Evolutionary conservation across 139 green algal genomes (phyloP), one percentile per base, ranked within the genome.

Genomic region (Tetradesmus lagerheimii): DNA sequence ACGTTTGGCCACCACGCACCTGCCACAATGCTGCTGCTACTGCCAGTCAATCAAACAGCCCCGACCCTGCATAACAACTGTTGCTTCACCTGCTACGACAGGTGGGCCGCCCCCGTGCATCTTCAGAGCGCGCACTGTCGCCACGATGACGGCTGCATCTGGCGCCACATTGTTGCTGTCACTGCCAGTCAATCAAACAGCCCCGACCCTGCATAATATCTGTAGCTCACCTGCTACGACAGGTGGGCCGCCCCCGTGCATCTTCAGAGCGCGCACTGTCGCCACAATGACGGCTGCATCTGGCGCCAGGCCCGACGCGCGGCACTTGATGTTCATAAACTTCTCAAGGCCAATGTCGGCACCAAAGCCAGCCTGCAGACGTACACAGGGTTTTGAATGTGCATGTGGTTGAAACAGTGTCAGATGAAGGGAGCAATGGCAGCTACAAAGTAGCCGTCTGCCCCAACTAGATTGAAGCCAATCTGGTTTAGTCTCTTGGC

Each of bases 341-440:
- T 99, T 99, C 94, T 99, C 98, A 76, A 98, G 91, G 8, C 98
- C 98, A 77, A 99, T 99, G 94, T 99, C 98, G 0, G 98, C 95
- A 25, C 98, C 98, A 93, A 99, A 99, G 43, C 98, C 97, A 5
- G 97, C 97, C 95, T 98, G 92, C 39, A 87, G 3, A 31, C 9
- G 34, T 43, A n/a, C n/a, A n/a, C n/a, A n/a, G n/a, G n/a, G n/a
- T n/a, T n/a, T n/a, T n/a, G n/a, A n/a, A n/a, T n/a, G n/a, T 64
- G 39, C n/a, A 41, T 8, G 25, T 20, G 38, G 43, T 37, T n/a
- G n/a, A n/a, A n/a, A n/a, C n/a, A n/a, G n/a, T n/a, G n/a, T n/a
- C n/a, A n/a, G n/a, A n/a, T n/a, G n/a, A n/a, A n/a, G n/a, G n/a
- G n/a, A n/a, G n/a, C n/a, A n/a, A n/a, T n/a, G n/a, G n/a, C 98